A percentile compares a stretch with the other conserved stretches of the same genome.
Evolutionary conservation across 2,329 filamentous ascomycete genomes (phyloP).

Genomic region (Fusarium subtropicale): DNA sequence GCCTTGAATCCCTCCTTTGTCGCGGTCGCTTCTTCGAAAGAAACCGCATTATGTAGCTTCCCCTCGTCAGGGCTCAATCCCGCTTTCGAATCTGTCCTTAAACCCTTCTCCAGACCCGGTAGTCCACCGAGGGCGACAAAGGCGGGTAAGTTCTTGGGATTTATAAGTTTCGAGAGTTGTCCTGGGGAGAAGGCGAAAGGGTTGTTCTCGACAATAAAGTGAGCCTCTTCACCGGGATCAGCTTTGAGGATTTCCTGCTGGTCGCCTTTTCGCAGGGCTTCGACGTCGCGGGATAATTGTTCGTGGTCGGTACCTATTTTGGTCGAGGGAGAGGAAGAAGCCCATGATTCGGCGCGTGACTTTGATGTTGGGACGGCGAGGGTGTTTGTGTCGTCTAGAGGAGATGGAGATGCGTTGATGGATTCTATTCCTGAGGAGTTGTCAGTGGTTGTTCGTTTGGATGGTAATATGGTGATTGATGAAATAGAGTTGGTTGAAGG

Average conservation of each 20-base stretch:
- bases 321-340: conserved; percentile 32
- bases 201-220: conserved; percentile 79
- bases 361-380: conserved; percentile 29
- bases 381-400: conserved; percentile 35
- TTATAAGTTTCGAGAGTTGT: conserved; percentile 82
- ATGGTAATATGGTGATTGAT: not conserved
- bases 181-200: conserved; percentile 85
- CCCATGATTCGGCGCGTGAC: conserved; percentile 34
- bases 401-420: conserved; percentile 29
- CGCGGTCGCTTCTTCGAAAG: conserved; percentile 72
- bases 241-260: conserved; percentile 63
- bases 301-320: conserved; percentile 39
- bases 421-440: conserved; percentile 19
- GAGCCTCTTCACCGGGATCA: conserved; percentile 76
- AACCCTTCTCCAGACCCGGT: conserved; percentile 77
- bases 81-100: conserved; percentile 74
- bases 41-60: conserved; percentile 68
- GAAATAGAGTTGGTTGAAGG: not conserved
- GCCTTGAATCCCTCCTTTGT: conserved; percentile 13
- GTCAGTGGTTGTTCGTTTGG: not conserved
- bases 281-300: conserved; percentile 27
- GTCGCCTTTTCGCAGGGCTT: conserved; percentile 36
- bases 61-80: conserved; percentile 82
- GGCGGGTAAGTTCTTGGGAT: conserved; percentile 84
- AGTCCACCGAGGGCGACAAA: conserved; percentile 83